Evolutionary conservation across 2,329 filamentous ascomycete species (phyloP).

Genomic region (Calonectria honghensis): DNA sequence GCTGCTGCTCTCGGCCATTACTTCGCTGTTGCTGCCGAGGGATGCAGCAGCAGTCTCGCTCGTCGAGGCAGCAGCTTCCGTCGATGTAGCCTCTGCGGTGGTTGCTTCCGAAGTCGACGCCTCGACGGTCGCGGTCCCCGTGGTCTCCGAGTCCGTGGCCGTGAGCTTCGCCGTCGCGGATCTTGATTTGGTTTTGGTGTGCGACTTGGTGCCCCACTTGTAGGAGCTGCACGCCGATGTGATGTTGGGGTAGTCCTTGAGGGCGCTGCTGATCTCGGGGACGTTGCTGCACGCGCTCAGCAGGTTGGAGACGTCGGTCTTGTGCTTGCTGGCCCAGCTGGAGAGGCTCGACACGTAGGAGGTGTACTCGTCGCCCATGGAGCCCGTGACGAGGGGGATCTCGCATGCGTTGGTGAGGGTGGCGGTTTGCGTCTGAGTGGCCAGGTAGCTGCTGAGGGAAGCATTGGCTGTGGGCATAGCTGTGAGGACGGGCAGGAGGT

Average conservation of each 20-base stretch:
- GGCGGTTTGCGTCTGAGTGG: neutral
- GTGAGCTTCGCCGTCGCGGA: neutral
- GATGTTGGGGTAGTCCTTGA: slow-evolving; percentile 2
- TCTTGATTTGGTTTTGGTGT: neutral
- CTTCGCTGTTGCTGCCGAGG: neutral
- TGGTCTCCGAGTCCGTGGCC: neutral
- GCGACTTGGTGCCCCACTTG: neutral
- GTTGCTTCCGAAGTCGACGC: neutral
- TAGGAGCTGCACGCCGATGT: neutral
- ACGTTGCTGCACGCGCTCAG: neutral
- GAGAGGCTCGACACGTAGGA: neutral
- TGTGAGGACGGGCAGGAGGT: neutral
- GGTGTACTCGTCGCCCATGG: neutral
- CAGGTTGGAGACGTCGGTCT: neutral
- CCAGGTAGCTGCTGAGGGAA: neutral
- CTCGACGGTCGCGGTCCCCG: neutral
- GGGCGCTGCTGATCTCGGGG: neutral
- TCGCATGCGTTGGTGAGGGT: neutral
- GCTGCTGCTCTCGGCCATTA: neutral
- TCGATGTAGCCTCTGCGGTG: neutral
- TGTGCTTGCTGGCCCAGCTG: slow-evolving; percentile 1
- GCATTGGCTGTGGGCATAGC: neutral
- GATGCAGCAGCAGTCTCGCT: neutral
- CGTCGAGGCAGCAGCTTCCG: neutral
- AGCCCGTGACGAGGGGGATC: neutral